Conservation (phyloP, 2,329 filamentous ascomycete species). For the Paraconiothyrium brasiliense region DNA sequence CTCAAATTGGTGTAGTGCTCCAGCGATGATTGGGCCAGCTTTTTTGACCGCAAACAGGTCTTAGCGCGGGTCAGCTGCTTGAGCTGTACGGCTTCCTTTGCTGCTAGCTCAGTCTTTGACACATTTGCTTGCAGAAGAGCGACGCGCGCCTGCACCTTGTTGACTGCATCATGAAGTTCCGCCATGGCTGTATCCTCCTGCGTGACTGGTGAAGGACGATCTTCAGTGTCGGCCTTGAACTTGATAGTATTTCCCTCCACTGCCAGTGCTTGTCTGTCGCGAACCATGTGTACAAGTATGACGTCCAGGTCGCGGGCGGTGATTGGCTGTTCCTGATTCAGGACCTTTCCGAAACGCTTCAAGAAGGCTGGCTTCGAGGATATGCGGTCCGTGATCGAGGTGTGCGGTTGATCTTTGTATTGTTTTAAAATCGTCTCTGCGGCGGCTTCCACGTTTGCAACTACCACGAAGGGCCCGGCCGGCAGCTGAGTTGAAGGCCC, state of each 20-base stretch:
- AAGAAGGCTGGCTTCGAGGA: conserved; percentile 47
- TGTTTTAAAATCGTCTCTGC: conserved; percentile 52
- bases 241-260: conserved; percentile 82
- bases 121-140: conserved; percentile 69
- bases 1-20: conserved; percentile 76
- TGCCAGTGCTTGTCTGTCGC: conserved; percentile 75
- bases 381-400: conserved; percentile 46
- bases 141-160: conserved; percentile 72
- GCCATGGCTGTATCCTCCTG: conserved; percentile 84
- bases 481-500: conserved; percentile 63
- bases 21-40: conserved; percentile 78
- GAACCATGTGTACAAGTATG: conserved; percentile 63
- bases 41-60: conserved; percentile 82
- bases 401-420: conserved; percentile 40
- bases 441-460: conserved; percentile 70
- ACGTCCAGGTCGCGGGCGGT: conserved; percentile 75
- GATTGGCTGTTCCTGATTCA: conserved; percentile 39
- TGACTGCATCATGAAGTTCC: conserved; percentile 77
- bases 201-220: conserved; percentile 67
- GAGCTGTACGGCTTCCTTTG: conserved; percentile 73
- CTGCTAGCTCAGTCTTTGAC: conserved; percentile 60
- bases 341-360: conserved; percentile 39
- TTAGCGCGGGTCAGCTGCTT: conserved; percentile 81
- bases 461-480: conserved; percentile 70
- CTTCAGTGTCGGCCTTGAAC: conserved; percentile 63